Percentiles rank a stretch among this genome's conserved stretches.
phyloP scores from a whole-genome alignment of 768 basidiomycete genomes.

The Cystobasidium onofrii region DNA sequence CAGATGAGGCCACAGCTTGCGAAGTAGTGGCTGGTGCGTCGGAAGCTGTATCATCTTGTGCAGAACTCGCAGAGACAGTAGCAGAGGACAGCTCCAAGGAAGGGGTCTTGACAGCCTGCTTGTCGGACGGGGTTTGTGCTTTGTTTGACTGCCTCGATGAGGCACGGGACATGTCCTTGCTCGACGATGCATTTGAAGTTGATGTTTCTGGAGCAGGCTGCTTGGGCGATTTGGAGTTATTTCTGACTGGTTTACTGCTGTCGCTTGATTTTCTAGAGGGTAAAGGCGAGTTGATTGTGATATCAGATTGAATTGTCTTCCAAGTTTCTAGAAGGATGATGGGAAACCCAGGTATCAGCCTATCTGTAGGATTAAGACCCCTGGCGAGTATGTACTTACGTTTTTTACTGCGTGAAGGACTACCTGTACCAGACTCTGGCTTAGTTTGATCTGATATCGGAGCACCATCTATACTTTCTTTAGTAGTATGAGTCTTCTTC shows the following conservation, averaged over 20 bases:
- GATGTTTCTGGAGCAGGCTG: not conserved
- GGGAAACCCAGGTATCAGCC: not conserved
- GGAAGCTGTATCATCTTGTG: not conserved
- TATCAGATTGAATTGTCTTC: slow-evolving; percentile 8
- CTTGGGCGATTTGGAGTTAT: not conserved
- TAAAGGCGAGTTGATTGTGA: not conserved
- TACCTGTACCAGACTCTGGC: not conserved
- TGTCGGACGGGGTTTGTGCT: not conserved
- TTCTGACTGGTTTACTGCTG: not conserved
- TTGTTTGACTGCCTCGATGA: not conserved
- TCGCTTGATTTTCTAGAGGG: not conserved
- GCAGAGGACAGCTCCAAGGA: not conserved
- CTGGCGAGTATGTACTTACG: not conserved
- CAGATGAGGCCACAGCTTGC: not conserved
- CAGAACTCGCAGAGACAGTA: not conserved
- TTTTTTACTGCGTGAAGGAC: not conserved
- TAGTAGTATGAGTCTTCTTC: not conserved
- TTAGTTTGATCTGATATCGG: not conserved
- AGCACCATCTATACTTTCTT: not conserved
- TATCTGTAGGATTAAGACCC: too few relatives aligned
- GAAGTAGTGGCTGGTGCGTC: not conserved
- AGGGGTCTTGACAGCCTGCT: not conserved
- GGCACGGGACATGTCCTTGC: not conserved
- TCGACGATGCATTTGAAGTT: not conserved
- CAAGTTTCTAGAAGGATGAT: not conserved